Conservation (phyloP, 2,329 filamentous ascomycete genomes). For the Scortechinia acanthostroma region DNA sequence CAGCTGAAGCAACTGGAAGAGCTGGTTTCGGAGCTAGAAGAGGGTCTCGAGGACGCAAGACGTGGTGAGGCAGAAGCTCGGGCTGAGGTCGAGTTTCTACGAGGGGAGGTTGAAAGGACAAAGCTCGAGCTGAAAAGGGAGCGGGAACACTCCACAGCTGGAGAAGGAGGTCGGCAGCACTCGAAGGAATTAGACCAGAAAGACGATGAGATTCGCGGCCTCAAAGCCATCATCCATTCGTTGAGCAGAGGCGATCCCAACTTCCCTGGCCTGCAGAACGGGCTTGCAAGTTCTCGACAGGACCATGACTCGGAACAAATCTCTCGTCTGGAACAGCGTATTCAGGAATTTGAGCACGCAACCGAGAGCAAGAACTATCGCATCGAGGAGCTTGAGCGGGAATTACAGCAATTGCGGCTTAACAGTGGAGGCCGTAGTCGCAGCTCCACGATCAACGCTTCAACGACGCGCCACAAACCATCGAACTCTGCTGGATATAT, state of each 20-base stretch:
- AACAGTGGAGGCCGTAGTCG: not conserved
- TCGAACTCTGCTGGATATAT: not conserved
- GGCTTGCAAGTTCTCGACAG: not conserved
- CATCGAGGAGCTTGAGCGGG: not conserved
- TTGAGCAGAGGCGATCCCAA: conserved; percentile 38
- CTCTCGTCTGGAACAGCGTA: not conserved
- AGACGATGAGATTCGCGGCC: conserved; percentile 61
- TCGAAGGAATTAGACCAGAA: conserved; percentile 54
- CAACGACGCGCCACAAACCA: not conserved
- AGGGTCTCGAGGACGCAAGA: conserved; percentile 61
- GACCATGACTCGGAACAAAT: not conserved
- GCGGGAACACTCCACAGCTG: conserved; percentile 48
- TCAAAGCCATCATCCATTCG: conserved; percentile 65
- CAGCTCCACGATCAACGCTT: not conserved
- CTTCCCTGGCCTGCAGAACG: not conserved
- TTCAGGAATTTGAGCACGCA: not conserved
- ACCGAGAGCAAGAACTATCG: not conserved
- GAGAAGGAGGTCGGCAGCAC: conserved; percentile 5
- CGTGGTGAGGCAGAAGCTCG: conserved; percentile 63
- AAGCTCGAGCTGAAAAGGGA: conserved; percentile 57
- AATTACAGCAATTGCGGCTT: not conserved
- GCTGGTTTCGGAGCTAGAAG: conserved; percentile 62
- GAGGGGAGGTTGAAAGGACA: conserved; percentile 60
- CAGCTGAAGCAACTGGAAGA: conserved; percentile 66
- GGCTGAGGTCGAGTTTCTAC: conserved; percentile 62